Evolutionary conservation across 371 early-diverging fungal genomes (phyloP).

Genomic region (Lichtheimia ramosa): DNA sequence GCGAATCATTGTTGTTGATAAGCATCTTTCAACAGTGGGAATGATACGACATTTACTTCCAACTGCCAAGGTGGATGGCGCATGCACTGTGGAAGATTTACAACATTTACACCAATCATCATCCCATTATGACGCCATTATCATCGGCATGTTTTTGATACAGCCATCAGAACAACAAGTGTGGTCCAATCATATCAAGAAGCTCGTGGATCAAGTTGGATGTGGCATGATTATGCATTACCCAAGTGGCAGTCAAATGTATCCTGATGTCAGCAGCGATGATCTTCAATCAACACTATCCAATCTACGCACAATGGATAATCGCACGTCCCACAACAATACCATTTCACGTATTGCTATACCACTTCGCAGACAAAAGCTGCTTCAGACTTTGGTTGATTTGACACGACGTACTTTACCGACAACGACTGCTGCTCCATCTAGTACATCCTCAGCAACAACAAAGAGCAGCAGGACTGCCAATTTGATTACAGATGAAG

Average conservation of each 20-base stretch:
- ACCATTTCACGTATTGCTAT: constrained; percentile 39
- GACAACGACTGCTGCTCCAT: no score
- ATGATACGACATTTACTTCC: constrained; percentile 33
- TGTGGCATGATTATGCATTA: not conserved
- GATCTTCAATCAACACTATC: no score
- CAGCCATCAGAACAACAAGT: not conserved
- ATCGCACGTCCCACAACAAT: no score
- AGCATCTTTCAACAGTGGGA: constrained; percentile 27
- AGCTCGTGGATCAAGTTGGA: no score
- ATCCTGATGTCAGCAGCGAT: not conserved
- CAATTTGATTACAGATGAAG: constrained; percentile 25
- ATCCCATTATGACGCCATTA: constrained; percentile 32
- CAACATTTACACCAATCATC: not conserved
- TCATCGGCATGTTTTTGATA: constrained; percentile 30
- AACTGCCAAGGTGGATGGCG: constrained; percentile 28
- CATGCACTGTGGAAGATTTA: constrained; percentile 18
- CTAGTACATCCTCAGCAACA: no score
- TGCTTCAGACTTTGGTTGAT: constrained; percentile 28
- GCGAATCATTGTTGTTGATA: constrained; percentile 36
- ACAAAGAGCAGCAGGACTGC: no score
- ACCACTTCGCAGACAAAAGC: constrained; percentile 51
- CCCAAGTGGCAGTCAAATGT: not conserved
- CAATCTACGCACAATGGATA: not conserved
- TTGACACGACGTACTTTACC: no score
- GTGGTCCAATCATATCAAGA: not conserved